phyloP scores from a whole-genome alignment of 176 grass and related monocot genomes.

The Hyparrhenia diplandra region DNA sequence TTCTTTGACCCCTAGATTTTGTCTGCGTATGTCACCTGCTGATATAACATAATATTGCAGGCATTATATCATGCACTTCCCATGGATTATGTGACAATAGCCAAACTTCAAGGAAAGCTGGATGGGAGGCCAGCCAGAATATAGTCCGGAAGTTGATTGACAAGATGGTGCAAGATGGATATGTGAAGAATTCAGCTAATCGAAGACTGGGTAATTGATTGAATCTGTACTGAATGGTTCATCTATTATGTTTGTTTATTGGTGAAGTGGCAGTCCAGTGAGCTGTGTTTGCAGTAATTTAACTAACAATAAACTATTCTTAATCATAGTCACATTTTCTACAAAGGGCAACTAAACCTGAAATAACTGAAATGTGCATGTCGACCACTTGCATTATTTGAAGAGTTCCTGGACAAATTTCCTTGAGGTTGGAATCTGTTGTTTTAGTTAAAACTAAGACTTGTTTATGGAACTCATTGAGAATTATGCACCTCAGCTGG shows the following conservation, averaged over 20 bases:
- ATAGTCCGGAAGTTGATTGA: conserved; percentile 80
- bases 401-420: background rate
- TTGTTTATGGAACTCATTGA: background rate
- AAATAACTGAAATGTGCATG: conserved; percentile 6
- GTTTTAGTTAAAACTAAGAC: background rate
- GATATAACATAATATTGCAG: conserved; percentile 39
- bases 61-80: conserved; percentile 84
- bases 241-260: background rate
- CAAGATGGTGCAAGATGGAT: conserved; percentile 93
- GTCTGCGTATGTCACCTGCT: conserved; percentile 3
- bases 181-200: conserved; percentile 70
- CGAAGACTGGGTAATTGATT: conserved; percentile 77
- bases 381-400: background rate
- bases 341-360: background rate
- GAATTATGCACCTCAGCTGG: background rate
- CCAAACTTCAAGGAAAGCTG: conserved; percentile 84
- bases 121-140: conserved; percentile 75
- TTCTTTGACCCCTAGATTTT: conserved; percentile 10
- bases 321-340: background rate
- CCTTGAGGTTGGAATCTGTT: background rate
- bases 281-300: background rate
- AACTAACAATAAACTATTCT: background rate
- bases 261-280: background rate
- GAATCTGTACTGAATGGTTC: conserved; percentile 11
- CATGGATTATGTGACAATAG: conserved; percentile 85